These are phyloP conservation scores for Hyphopichia homilentoma DNA, from an alignment of 805 yeast genomes.

Conservation along the genomic window DNA sequence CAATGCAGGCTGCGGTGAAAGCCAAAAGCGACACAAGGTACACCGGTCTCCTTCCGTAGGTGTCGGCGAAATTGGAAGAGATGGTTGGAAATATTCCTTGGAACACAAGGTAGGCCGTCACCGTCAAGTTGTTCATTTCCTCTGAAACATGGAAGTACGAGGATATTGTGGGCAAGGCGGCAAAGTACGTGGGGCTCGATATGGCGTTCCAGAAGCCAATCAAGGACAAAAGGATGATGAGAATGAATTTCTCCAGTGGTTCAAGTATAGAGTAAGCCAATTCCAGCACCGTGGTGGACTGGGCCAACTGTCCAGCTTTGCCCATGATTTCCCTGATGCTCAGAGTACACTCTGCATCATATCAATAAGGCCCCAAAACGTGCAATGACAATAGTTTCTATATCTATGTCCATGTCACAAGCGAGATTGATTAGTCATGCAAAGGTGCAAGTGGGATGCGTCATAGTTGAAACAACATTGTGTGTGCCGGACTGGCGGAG, in stretches of 20 bases:
- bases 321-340: too few relatives aligned
- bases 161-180: slow-evolving; percentile 62
- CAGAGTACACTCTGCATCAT: too few relatives aligned
- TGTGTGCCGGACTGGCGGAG: too few relatives aligned
- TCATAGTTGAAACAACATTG: too few relatives aligned
- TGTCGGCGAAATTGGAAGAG: slow-evolving; percentile 66
- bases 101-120: slow-evolving; percentile 69
- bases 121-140: slow-evolving; percentile 62
- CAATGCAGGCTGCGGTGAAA: slow-evolving; percentile 61
- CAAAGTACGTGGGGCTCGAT: slow-evolving; percentile 77
- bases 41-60: slow-evolving; percentile 68
- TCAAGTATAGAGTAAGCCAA: slow-evolving; percentile 44
- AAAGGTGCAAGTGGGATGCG: too few relatives aligned
- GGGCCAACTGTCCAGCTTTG: too few relatives aligned
- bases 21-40: slow-evolving; percentile 50
- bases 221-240: slow-evolving; percentile 39
- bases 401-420: too few relatives aligned
- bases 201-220: slow-evolving; percentile 66
- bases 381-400: too few relatives aligned
- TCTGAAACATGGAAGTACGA: slow-evolving; percentile 51
- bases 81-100: slow-evolving; percentile 78
- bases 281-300: neutral
- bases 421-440: too few relatives aligned
- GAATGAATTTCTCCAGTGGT: slow-evolving; percentile 32
- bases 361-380: too few relatives aligned